A percentile compares a stretch with the other conserved stretches of the same genome.
Conservation (phyloP, 2,329 filamentous ascomycete genomes). For the Drechslerella stenobrocha region DNA sequence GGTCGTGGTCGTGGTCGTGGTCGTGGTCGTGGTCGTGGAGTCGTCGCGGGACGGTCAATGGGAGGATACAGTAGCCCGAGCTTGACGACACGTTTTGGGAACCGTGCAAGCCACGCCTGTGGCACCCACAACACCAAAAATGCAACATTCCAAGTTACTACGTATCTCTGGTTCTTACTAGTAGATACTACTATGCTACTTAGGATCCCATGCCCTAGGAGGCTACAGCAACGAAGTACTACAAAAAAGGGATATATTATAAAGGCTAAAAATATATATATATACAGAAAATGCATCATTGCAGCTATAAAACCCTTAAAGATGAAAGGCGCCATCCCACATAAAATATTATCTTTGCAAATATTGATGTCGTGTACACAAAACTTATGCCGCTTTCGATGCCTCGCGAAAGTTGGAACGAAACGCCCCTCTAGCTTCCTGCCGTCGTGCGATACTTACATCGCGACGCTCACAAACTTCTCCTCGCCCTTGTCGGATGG, state of each 20-base stretch:
- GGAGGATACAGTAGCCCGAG: conserved; percentile 44
- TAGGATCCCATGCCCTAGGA: too few relatives aligned
- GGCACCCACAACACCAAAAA: conserved; percentile 29
- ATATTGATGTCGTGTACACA: too few relatives aligned
- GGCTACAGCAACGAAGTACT: conserved; percentile 15
- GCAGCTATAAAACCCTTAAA: not conserved
- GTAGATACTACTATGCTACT: too few relatives aligned
- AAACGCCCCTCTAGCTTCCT: not conserved
- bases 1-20: conserved; percentile 1
- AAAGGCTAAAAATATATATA: conserved; percentile 5
- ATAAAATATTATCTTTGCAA: not conserved
- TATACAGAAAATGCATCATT: conserved; percentile 13
- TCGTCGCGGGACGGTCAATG: not conserved
- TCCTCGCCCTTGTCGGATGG: conserved; percentile 24
- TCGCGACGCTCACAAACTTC: conserved; percentile 31
- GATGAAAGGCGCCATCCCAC: not conserved
- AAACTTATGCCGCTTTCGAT: too few relatives aligned
- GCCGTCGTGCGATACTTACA: conserved; percentile 2
- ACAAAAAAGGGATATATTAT: too few relatives aligned
- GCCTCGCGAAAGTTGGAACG: not conserved
- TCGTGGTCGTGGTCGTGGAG: not conserved
- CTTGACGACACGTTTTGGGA: conserved; percentile 49
- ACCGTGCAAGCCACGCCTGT: conserved; percentile 42
- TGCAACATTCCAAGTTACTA: too few relatives aligned
- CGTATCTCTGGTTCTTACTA: too few relatives aligned